phyloP scores from a whole-genome alignment of 306 rosid genomes.

The Acacia acuminata region DNA sequence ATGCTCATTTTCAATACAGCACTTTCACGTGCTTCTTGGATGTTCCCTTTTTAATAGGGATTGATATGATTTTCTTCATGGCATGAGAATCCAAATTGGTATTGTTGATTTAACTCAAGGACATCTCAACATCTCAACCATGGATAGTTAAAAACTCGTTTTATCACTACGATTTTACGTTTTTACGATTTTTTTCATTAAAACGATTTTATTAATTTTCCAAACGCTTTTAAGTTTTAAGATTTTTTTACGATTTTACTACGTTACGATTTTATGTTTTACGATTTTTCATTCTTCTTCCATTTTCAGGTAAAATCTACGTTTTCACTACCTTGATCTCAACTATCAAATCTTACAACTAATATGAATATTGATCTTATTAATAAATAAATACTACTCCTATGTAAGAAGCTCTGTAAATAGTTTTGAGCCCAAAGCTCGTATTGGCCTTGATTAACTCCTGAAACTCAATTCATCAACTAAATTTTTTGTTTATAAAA shows the following conservation, averaged over 20 bases:
- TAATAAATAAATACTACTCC: too few relatives aligned
- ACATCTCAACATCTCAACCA: not conserved
- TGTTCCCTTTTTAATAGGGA: not conserved
- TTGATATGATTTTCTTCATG: not conserved
- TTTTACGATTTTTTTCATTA: too few relatives aligned
- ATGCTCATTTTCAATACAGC: not conserved
- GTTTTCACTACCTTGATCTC: too few relatives aligned
- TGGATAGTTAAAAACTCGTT: too few relatives aligned
- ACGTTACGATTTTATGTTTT: too few relatives aligned
- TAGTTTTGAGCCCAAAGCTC: not conserved
- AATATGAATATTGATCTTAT: too few relatives aligned
- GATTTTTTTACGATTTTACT: too few relatives aligned
- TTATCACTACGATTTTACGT: too few relatives aligned
- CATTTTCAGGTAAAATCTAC: too few relatives aligned
- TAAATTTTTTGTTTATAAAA: not conserved
- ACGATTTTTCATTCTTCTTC: too few relatives aligned
- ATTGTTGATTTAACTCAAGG: not conserved
- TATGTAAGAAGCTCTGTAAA: not conserved
- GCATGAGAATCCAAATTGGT: not conserved
- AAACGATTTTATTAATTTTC: too few relatives aligned
- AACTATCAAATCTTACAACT: not conserved
- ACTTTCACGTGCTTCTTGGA: not conserved
- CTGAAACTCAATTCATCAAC: not conserved
- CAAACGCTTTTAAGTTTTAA: too few relatives aligned
- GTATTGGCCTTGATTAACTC: not conserved